Base-by-base conservation (phyloP, 2,329 filamentous ascomycete species). In the Penicillium brevicompactum region DNA sequence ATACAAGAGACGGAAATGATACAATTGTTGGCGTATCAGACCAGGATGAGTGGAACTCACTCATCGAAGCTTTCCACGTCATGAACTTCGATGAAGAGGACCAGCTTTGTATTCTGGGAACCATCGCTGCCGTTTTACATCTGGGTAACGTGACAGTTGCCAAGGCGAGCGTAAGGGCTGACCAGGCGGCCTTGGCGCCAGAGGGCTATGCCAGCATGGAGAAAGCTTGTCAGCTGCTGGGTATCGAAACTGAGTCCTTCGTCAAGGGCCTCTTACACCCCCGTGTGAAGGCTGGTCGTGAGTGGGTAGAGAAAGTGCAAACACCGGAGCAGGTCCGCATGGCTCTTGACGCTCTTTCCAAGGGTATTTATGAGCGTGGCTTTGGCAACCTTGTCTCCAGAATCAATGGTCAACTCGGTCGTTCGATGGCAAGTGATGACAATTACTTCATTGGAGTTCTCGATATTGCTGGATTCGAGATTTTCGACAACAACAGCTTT, bases 221-320 rank as follows among this genome's bases (percentile, higher is more conserved):
- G 55, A 90, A 86, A 62, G 90, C 95, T 6, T 97, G 92, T 69
- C 82, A 84, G 43, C 83, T 99, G 27, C 83, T 97, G 5, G 93
- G 92, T 0, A 92, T 99, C 16, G 84, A 90, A 2, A 70, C 89
- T 0, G 92, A 97, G 38, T 85, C 89, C 1, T 99, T 99, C 62
- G 81, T 96, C 10, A 90, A 92, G 70, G 92, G 91, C 0, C 79
- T 99, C 5, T 81, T 99, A 10, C 94, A 97, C 69, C 94, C 94
- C 9, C 90, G 87, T 55, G 95, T 99, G 40, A 97, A 96, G 75
- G 94, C 94, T 41, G 94, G 94, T 18, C 86, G 92, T 49, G 94
- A 99, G 76, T 97, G 93, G 94, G 94, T 99, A 2, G 92, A 97
- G 70, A 99, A 97, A 73, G 92, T 95, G 1, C 94, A 99, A 71